phyloP scores from a whole-genome alignment of 2,329 filamentous ascomycete species.

The Graphiopsis chlorocephala region DNA sequence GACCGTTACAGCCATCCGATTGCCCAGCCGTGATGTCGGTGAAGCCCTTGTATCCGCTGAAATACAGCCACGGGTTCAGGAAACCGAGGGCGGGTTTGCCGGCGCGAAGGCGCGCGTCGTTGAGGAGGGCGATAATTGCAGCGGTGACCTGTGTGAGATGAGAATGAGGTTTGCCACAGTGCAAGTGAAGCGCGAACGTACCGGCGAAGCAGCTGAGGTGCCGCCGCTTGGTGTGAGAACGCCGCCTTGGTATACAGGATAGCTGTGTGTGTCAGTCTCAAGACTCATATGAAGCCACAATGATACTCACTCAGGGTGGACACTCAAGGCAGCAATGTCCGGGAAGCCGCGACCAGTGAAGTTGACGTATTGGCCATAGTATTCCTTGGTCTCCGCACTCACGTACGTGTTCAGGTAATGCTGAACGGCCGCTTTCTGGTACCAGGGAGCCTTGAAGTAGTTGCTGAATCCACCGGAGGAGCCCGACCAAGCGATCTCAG shows the following conservation, averaged over 20 bases:
- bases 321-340: constrained; percentile 42
- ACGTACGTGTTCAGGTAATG: constrained; percentile 39
- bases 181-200: not conserved
- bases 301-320: not conserved
- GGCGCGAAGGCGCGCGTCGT: constrained; percentile 54
- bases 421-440: constrained; percentile 42
- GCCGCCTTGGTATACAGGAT: constrained; percentile 44
- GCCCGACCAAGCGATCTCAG: constrained; percentile 44
- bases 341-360: constrained; percentile 43
- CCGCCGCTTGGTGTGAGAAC: constrained; percentile 49
- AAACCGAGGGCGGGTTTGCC: constrained; percentile 55
- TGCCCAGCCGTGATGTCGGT: constrained; percentile 47
- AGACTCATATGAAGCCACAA: not conserved
- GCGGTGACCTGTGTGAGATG: constrained; percentile 42
- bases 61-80: constrained; percentile 61
- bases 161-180: not conserved
- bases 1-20: constrained; percentile 38
- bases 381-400: constrained; percentile 40
- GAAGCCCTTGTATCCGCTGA: constrained; percentile 45
- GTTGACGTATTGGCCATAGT: constrained; percentile 37
- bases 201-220: constrained; percentile 54
- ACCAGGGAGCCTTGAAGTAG: constrained; percentile 41
- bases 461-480: constrained; percentile 44
- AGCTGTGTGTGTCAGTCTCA: constrained; percentile 42
- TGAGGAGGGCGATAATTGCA: constrained; percentile 58